A percentile compares a stretch with the other conserved stretches of the same genome.
These are phyloP conservation scores for Cladophialophora exuberans DNA, from an alignment of 2,329 filamentous ascomycete species.

Conservation along the genomic window DNA sequence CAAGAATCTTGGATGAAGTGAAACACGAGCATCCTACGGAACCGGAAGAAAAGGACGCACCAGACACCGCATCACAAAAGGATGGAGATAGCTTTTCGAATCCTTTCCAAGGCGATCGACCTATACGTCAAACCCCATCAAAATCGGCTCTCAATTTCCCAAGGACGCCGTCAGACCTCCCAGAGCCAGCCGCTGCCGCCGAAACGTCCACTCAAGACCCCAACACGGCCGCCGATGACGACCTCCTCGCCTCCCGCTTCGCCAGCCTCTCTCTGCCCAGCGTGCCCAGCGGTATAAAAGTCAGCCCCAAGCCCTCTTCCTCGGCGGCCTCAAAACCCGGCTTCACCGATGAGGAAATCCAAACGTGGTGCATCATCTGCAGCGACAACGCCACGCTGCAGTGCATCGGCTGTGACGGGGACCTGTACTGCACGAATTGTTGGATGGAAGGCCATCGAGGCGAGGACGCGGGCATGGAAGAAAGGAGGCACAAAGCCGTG, in stretches of 20 bases:
- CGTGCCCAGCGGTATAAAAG: conserved; percentile 30
- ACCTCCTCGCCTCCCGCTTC: conserved; percentile 32
- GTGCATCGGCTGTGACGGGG: conserved; percentile 71
- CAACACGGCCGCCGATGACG: conserved; percentile 18
- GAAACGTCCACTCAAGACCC: conserved; percentile 15
- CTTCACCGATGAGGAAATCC: conserved; percentile 69
- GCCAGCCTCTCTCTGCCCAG: conserved; percentile 33
- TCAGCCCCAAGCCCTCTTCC: conserved; percentile 31
- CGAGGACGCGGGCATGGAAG: conserved; percentile 69
- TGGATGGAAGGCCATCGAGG: conserved; percentile 81
- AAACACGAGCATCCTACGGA: conserved; percentile 24
- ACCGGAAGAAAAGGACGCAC: conserved; percentile 17
- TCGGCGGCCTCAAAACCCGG: conserved; percentile 41
- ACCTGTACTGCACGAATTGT: conserved; percentile 76
- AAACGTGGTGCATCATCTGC: conserved; percentile 81
- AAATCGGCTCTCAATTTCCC: conserved; percentile 20
- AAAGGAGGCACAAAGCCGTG: conserved; percentile 69
- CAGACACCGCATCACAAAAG: neutral
- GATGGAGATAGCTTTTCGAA: no score
- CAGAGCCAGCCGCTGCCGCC: conserved; percentile 14
- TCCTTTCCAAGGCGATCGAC: no score
- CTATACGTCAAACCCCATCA: neutral
- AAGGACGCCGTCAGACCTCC: conserved; percentile 28
- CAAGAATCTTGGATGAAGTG: conserved; percentile 37
- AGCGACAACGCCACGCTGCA: conserved; percentile 74